These are phyloP conservation scores for Monosporozyma unispora DNA, from an alignment of 805 yeast species.

Conservation along the genomic window DNA sequence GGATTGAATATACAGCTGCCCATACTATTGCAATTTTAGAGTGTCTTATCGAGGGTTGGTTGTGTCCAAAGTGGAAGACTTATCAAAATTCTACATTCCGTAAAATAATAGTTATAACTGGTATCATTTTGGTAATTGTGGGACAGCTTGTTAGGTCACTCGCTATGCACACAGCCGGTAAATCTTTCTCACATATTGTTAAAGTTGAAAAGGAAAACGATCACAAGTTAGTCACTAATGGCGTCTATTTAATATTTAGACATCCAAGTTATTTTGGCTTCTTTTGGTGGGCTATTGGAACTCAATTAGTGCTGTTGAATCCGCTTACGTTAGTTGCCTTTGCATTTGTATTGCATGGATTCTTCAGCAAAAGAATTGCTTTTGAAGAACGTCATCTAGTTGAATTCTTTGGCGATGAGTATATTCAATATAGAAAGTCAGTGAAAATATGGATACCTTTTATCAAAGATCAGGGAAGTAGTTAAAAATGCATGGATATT, in stretches of 20 bases:
- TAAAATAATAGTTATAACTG: constrained; percentile 30
- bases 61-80: constrained; percentile 34
- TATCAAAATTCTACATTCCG: background rate
- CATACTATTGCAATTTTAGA: constrained; percentile 49
- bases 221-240: constrained; percentile 65
- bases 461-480: constrained; percentile 21
- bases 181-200: constrained; percentile 76
- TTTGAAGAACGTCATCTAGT: constrained; percentile 62
- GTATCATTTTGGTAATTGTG: constrained; percentile 34
- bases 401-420: constrained; percentile 63
- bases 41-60: constrained; percentile 33
- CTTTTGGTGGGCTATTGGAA: constrained; percentile 88
- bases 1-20: constrained; percentile 47
- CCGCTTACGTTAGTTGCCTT: constrained; percentile 51
- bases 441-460: constrained; percentile 63
- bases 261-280: constrained; percentile 93
- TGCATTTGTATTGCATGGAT: constrained; percentile 48
- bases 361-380: constrained; percentile 58
- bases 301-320: constrained; percentile 64
- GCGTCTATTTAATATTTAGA: constrained; percentile 57
- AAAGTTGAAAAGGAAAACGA: constrained; percentile 41
- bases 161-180: constrained; percentile 85
- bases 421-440: constrained; percentile 40
- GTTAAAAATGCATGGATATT: background rate
- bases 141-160: constrained; percentile 66